These are phyloP conservation scores for Halophytophthora batemanensis DNA, from an alignment of 352 stramenopile genomes.

Conservation along the genomic window DNA sequence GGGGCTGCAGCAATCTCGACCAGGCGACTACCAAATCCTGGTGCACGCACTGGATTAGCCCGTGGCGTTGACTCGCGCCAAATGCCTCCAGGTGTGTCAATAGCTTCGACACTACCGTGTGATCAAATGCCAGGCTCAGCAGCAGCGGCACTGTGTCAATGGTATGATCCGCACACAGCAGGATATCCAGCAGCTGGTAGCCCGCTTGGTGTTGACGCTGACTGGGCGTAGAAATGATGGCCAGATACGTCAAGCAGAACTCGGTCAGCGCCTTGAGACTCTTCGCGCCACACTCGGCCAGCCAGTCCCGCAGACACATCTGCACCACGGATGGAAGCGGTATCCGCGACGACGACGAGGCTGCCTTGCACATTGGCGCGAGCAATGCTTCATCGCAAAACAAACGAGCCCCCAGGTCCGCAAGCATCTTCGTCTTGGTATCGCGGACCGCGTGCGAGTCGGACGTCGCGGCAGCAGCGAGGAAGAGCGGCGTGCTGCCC, in stretches of 20 bases:
- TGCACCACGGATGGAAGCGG: conserved; percentile 5
- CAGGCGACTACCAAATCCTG: conserved; percentile 4
- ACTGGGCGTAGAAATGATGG: background rate
- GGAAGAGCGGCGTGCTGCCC: conserved; percentile 10
- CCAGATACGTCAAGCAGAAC: background rate
- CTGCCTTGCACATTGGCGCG: background rate
- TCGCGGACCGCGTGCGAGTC: conserved; percentile 4
- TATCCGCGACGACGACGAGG: background rate
- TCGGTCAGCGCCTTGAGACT: background rate
- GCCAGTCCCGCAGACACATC: conserved; percentile 4
- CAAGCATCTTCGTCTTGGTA: conserved; percentile 10
- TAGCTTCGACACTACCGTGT: background rate
- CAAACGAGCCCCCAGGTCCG: conserved; percentile 6
- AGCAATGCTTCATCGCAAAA: conserved; percentile 1
- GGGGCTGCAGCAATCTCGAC: conserved; percentile 2
- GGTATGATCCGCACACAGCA: conserved; percentile 3
- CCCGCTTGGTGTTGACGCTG: background rate
- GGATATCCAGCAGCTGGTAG: conserved; percentile 8
- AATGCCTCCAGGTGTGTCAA: conserved; percentile 7
- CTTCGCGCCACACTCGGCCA: conserved; percentile 4
- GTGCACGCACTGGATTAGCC: conserved; percentile 9
- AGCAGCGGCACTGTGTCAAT: conserved; percentile 3
- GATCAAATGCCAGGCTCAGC: conserved; percentile 9
- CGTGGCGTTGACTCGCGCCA: conserved; percentile 8
- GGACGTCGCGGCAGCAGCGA: conserved; percentile 2